Conservation (phyloP, 2,329 filamentous ascomycete species). For the Amauroascus verrucosus region DNA sequence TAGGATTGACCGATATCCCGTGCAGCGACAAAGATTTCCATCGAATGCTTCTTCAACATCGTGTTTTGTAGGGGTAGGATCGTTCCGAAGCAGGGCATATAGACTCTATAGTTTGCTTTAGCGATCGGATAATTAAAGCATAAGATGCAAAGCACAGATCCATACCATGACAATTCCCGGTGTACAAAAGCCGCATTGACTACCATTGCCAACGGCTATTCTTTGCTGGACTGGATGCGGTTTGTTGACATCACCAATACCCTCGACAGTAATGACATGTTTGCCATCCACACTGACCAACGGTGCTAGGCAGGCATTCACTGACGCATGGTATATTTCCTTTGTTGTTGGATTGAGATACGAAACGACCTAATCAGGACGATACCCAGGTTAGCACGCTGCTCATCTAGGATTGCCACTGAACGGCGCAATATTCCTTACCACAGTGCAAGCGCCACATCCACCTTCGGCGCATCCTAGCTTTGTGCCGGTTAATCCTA, state of each 20-base stretch:
- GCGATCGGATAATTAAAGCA: not conserved
- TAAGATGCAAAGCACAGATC: conserved; percentile 9
- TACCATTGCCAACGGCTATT: conserved; percentile 82
- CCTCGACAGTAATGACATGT: conserved; percentile 95
- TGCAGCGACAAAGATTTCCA: conserved; percentile 90
- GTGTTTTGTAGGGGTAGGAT: conserved; percentile 62
- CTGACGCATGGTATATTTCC: conserved; percentile 87
- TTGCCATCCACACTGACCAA: conserved; percentile 91
- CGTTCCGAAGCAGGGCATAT: conserved; percentile 84
- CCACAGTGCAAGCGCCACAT: conserved; percentile 91
- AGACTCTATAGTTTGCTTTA: conserved; percentile 51
- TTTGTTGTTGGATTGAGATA: conserved; percentile 89
- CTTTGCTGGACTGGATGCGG: conserved; percentile 88
- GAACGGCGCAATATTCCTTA: conserved; percentile 21
- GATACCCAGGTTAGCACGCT: conserved; percentile 23
- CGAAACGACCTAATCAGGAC: conserved; percentile 50
- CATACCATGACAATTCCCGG: conserved; percentile 84
- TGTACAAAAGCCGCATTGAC: conserved; percentile 92
- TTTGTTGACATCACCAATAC: conserved; percentile 75
- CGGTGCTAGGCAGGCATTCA: conserved; percentile 91
- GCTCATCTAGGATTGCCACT: not conserved
- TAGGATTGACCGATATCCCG: conserved; percentile 85
- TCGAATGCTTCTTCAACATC: conserved; percentile 95
- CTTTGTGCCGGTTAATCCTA: conserved; percentile 91
- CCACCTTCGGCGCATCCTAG: conserved; percentile 93